Percentiles rank a stretch among this genome's conserved stretches.
phyloP scores from a whole-genome alignment of 108 stramenopile species.

The Cyclotella baltica region DNA sequence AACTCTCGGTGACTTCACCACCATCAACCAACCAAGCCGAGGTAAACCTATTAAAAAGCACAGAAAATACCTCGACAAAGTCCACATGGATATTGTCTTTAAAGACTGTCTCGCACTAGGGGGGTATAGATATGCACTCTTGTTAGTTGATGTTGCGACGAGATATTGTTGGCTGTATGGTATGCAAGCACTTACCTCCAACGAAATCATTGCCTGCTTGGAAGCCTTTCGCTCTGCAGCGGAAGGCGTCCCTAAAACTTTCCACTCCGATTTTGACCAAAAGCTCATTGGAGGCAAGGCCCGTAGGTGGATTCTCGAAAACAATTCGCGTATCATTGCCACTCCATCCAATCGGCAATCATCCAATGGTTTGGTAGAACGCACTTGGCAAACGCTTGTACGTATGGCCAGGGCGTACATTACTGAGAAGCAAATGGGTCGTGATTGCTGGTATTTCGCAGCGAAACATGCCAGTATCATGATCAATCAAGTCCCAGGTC shows the following conservation, averaged over 20 bases:
- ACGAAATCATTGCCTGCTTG: slow-evolving; percentile 13
- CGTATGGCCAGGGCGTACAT: slow-evolving; percentile 15
- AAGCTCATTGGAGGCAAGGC: slow-evolving; percentile 24
- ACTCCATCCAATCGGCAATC: slow-evolving; percentile 22
- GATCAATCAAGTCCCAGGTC: slow-evolving; percentile 7
- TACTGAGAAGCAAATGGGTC: slow-evolving; percentile 17
- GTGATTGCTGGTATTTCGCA: slow-evolving; percentile 6
- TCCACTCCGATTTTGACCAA: slow-evolving; percentile 32
- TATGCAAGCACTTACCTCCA: slow-evolving; percentile 17
- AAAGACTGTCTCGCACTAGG: slow-evolving; percentile 19
- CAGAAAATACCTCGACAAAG: slow-evolving; percentile 12
- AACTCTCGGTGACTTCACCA: slow-evolving; percentile 13
- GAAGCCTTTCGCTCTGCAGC: slow-evolving; percentile 1
- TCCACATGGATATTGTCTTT: slow-evolving; percentile 18
- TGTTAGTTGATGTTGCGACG: slow-evolving; percentile 26
- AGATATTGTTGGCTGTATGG: slow-evolving; percentile 29
- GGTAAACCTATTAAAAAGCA: slow-evolving; percentile 5
- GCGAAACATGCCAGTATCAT: not conserved
- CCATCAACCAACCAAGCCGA: slow-evolving; percentile 6
- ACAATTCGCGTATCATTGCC: slow-evolving; percentile 7
- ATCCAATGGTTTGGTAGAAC: slow-evolving; percentile 12
- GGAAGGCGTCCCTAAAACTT: slow-evolving; percentile 2
- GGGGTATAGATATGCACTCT: slow-evolving; percentile 25
- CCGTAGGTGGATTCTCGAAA: not conserved
- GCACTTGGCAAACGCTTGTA: slow-evolving; percentile 21